phyloP scores from a whole-genome alignment of 1,284 basidiomycete genomes.

The Cryptococcus deneoformans region DNA sequence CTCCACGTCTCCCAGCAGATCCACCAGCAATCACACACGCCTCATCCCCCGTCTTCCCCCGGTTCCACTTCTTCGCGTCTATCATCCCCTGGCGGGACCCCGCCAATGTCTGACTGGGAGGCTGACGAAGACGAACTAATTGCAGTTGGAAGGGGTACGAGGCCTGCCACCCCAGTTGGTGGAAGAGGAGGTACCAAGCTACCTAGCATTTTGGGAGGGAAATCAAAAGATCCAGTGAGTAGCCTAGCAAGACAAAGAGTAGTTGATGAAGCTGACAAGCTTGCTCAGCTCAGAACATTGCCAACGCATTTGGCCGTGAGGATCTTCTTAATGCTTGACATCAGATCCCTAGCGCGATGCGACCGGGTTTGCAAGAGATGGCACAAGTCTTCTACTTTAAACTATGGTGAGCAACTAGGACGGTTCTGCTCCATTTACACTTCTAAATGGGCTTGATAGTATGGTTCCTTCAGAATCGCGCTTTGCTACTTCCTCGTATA shows the following conservation, averaged over 20 bases:
- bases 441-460: conserved; percentile 54
- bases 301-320: conserved; percentile 75
- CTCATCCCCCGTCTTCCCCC: conserved; percentile 30
- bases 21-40: conserved; percentile 33
- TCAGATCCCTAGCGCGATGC: conserved; percentile 68
- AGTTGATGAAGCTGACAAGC: background rate
- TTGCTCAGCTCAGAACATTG: conserved; percentile 58
- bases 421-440: background rate
- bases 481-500: conserved; percentile 51
- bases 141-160: conserved; percentile 41
- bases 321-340: conserved; percentile 66
- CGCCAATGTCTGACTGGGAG: conserved; percentile 19
- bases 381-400: conserved; percentile 80
- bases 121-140: conserved; percentile 52
- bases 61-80: conserved; percentile 5
- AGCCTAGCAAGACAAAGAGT: background rate
- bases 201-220: conserved; percentile 16
- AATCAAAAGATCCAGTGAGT: conserved; percentile 42
- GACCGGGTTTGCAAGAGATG: conserved; percentile 78
- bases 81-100: conserved; percentile 11
- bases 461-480: conserved; percentile 73
- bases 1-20: conserved; percentile 46
- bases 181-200: conserved; percentile 25
- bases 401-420: conserved; percentile 64
- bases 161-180: conserved; percentile 41